These are phyloP conservation scores for Blastosporella zonata DNA, from an alignment of 1,284 basidiomycete species.

Conservation along the genomic window DNA sequence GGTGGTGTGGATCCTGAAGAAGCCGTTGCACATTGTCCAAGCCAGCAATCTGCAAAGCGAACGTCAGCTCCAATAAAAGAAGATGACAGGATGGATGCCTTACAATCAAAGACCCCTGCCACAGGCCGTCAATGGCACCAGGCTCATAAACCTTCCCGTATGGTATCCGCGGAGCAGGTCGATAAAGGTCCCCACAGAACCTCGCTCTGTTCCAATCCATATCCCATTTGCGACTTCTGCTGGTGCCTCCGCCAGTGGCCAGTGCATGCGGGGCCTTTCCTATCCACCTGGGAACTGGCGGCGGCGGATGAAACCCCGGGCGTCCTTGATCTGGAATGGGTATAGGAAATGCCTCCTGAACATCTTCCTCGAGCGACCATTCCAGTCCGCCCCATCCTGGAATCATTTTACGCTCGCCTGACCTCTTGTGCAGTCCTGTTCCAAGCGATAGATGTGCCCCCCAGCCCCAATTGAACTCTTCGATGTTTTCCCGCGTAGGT, in stretches of 20 bases:
- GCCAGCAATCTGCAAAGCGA: constrained; percentile 21
- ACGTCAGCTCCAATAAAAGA: background rate
- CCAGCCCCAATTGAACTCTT: constrained; percentile 48
- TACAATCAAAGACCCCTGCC: constrained; percentile 59
- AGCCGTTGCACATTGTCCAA: constrained; percentile 19
- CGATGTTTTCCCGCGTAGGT: constrained; percentile 45
- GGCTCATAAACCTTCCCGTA: constrained; percentile 47
- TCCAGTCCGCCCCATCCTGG: constrained; percentile 2
- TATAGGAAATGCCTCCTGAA: background rate
- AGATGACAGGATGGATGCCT: constrained; percentile 22
- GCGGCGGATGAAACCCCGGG: background rate
- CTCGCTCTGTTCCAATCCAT: constrained; percentile 56
- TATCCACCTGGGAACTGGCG: constrained; percentile 10
- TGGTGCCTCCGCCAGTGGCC: constrained; percentile 18
- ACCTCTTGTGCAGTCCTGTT: constrained; percentile 1
- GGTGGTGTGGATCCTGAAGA: constrained; percentile 28
- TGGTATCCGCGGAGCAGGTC: constrained; percentile 29
- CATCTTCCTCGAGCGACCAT: constrained; percentile 6
- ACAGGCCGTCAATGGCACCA: constrained; percentile 52
- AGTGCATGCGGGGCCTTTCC: constrained; percentile 18
- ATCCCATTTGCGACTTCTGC: constrained; percentile 44
- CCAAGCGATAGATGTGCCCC: constrained; percentile 31
- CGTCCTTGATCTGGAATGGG: background rate
- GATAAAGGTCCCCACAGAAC: constrained; percentile 42
- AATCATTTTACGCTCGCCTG: constrained; percentile 1